Evolutionary conservation across 257 asterid genomes (phyloP).

Genomic region (Salvia hispanica): DNA sequence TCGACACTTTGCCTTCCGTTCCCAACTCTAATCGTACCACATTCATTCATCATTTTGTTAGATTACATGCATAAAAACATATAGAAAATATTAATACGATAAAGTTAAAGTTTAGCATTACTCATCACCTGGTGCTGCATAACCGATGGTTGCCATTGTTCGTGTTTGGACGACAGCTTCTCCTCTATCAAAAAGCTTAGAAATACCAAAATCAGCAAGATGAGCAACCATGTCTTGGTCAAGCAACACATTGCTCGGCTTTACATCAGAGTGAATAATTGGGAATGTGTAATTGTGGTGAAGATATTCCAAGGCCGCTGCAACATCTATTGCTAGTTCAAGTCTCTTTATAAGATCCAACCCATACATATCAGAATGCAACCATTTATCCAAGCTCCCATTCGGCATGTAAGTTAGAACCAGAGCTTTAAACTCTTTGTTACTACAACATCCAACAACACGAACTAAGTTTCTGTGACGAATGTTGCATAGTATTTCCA

Average conservation of each 20-base stretch:
- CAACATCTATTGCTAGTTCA: constrained; percentile 31
- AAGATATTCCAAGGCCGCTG: constrained; percentile 8
- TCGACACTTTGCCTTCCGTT: constrained; percentile 32
- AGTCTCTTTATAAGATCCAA: constrained; percentile 1
- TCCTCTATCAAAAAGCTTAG: constrained; percentile 36
- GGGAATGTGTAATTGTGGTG: constrained; percentile 29
- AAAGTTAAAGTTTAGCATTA: no score
- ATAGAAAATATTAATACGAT: no score
- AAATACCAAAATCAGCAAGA: constrained; percentile 36
- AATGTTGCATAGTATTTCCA: constrained; percentile 32
- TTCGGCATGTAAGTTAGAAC: background rate
- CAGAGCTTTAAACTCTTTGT: background rate
- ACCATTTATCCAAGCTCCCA: background rate
- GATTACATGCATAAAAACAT: no score
- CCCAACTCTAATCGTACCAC: constrained; percentile 11
- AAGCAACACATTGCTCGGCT: constrained; percentile 30
- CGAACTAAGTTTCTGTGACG: constrained; percentile 37
- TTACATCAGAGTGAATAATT: constrained; percentile 26
- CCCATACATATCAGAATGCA: background rate
- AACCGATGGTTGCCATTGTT: constrained; percentile 38
- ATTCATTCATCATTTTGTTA: no score
- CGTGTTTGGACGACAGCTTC: constrained; percentile 28
- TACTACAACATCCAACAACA: background rate
- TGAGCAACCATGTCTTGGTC: constrained; percentile 35
- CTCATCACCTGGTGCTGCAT: constrained; percentile 39